These are phyloP conservation scores for Pythium rishiriense DNA, from an alignment of 352 stramenopile species.

Conservation along the genomic window DNA sequence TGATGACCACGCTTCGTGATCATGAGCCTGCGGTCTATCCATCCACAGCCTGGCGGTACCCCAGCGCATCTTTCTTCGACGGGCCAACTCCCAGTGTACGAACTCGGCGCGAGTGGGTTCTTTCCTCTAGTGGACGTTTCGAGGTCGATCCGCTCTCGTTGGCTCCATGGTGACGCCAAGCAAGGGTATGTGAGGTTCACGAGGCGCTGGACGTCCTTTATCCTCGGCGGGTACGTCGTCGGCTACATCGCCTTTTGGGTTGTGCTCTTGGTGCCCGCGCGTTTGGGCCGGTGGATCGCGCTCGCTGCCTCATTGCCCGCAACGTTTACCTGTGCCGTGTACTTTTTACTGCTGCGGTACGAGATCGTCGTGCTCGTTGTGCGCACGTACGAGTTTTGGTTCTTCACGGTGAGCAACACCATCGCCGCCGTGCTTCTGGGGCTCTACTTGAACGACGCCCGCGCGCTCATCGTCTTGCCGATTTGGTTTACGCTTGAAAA, in stretches of 20 bases:
- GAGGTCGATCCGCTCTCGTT: neutral
- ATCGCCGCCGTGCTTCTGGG: constrained; percentile 1
- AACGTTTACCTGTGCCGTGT: neutral
- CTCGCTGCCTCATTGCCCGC: neutral
- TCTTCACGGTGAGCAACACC: constrained; percentile 15
- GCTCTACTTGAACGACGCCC: constrained; percentile 19
- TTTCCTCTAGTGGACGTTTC: neutral
- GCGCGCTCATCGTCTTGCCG: neutral
- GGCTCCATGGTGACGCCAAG: neutral
- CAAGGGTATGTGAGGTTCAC: neutral
- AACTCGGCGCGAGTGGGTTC: neutral
- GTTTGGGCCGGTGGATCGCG: constrained; percentile 1
- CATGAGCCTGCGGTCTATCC: too few species aligned
- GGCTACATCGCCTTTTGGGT: constrained; percentile 11
- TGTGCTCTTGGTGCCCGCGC: constrained; percentile 8
- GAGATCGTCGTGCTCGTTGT: neutral
- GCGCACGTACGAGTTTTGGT: constrained; percentile 6
- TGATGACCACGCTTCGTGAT: too few species aligned
- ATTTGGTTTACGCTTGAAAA: constrained; percentile 14
- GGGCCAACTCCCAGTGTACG: neutral
- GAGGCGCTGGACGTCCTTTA: neutral
- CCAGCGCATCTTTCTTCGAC: too few species aligned
- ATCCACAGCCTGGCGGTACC: too few species aligned
- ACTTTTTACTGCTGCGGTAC: neutral
- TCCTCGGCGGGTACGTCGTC: neutral